Conservation (phyloP, 805 yeast species). For the Cyberlindnera lachancei region DNA sequence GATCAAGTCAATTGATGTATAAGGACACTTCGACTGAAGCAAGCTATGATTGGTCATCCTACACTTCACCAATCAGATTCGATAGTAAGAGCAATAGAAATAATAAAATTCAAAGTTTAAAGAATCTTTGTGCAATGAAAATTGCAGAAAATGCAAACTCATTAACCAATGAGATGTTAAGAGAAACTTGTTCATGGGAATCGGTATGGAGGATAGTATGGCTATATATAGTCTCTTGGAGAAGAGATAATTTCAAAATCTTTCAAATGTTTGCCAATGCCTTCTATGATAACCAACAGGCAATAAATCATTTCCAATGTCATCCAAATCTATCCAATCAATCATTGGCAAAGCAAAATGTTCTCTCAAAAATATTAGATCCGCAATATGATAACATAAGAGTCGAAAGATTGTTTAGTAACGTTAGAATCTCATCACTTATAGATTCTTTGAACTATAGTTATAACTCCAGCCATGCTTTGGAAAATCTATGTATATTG, state of each 20-base stretch:
- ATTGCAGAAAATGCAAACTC: conserved; percentile 21
- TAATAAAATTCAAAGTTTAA: conserved; percentile 15
- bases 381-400: conserved; percentile 24
- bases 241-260: conserved; percentile 23
- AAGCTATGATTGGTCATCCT: conserved; percentile 14
- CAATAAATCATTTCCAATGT: no score
- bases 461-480: no score
- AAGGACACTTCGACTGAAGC: conserved; percentile 12
- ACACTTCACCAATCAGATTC: conserved; percentile 5
- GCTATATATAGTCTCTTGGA: conserved; percentile 23
- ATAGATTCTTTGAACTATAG: conserved; percentile 10
- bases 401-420: conserved; percentile 27
- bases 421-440: conserved; percentile 15
- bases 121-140: conserved; percentile 17
- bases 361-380: conserved; percentile 12
- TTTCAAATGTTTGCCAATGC: conserved; percentile 24
- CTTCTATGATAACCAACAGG: conserved; percentile 12
- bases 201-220: conserved; percentile 29
- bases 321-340: conserved; percentile 9
- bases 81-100: conserved; percentile 6
- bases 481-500: conserved; percentile 12
- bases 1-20: conserved; percentile 13
- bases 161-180: conserved; percentile 19
- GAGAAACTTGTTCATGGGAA: conserved; percentile 16
- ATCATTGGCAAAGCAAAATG: conserved; percentile 10